These are phyloP conservation scores for Poa pratensis DNA, from an alignment of 176 grass and related monocot genomes.

Conservation along the genomic window DNA sequence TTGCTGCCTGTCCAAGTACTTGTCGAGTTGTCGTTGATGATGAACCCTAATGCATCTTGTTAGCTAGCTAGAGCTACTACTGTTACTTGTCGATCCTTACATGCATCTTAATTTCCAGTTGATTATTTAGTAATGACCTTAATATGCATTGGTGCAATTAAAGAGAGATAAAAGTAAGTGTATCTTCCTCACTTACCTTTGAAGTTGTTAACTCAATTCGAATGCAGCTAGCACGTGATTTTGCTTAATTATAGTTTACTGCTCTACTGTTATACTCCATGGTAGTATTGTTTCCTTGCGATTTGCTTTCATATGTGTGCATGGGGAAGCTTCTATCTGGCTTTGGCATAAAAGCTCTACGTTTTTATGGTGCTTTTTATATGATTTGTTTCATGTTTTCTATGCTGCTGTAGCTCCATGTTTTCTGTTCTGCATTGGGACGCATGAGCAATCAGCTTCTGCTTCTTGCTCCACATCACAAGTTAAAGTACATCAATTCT, in stretches of 20 bases:
- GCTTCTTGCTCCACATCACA: constrained; percentile 39
- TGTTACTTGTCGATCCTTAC: constrained; percentile 12
- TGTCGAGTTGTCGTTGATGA: constrained; percentile 26
- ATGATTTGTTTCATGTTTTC: constrained; percentile 48
- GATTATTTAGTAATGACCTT: constrained; percentile 30
- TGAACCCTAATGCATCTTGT: constrained; percentile 48
- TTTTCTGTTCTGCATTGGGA: constrained; percentile 45
- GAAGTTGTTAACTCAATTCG: constrained; percentile 34
- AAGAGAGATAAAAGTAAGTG: constrained; percentile 44
- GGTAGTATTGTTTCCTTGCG: neutral
- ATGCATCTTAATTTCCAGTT: constrained; percentile 32
- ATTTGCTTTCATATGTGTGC: constrained; percentile 31
- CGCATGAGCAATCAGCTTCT: constrained; percentile 47
- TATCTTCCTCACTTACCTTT: constrained; percentile 22
- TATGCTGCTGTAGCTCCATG: constrained; percentile 12
- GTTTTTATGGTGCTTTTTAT: constrained; percentile 50
- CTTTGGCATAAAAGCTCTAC: constrained; percentile 40
- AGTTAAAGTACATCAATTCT: constrained; percentile 40
- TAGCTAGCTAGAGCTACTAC: constrained; percentile 51
- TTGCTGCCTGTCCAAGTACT: constrained; percentile 33
- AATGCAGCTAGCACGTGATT: constrained; percentile 38
- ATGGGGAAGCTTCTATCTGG: constrained; percentile 66
- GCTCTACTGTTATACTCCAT: neutral
- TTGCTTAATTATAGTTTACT: constrained; percentile 32
- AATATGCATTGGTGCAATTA: constrained; percentile 43